phyloP scores from a whole-genome alignment of 345 rosid species.

The Bruguiera parviflora region DNA sequence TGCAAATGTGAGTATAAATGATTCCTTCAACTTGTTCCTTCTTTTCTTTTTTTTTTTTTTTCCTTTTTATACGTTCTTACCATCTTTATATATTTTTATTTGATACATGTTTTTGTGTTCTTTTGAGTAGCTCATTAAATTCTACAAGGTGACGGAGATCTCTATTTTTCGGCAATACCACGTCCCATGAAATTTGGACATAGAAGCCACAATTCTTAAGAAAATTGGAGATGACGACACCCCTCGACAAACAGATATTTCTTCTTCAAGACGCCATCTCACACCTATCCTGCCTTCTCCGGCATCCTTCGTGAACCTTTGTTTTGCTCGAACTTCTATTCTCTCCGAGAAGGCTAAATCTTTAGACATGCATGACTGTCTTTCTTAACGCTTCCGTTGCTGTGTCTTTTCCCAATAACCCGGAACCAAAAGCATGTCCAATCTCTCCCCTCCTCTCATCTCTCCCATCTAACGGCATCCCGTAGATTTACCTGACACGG shows the following conservation, averaged over 20 bases:
- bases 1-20: conserved; percentile 1
- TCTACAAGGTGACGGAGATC: too few relatives aligned
- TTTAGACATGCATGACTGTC: background rate
- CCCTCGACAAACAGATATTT: background rate
- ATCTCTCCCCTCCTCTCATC: conserved; percentile 25
- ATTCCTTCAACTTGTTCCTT: background rate
- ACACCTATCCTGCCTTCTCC: conserved; percentile 16
- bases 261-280: conserved; percentile 10
- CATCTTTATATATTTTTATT: background rate
- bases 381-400: conserved; percentile 6
- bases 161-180: too few relatives aligned
- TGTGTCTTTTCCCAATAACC: conserved; percentile 18
- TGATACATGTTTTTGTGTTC: background rate
- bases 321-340: conserved; percentile 5
- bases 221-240: background rate
- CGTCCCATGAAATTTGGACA: too few relatives aligned
- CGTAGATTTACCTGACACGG: conserved; percentile 12
- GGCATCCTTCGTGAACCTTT: conserved; percentile 11
- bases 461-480: conserved; percentile 11
- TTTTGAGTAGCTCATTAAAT: too few relatives aligned
- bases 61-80: background rate
- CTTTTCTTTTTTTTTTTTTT: background rate
- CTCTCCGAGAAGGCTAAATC: conserved; percentile 4
- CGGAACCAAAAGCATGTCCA: conserved; percentile 15
- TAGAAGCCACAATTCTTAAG: background rate